These are phyloP conservation scores for Avena eriantha DNA, from an alignment of 176 grass and related monocot species.

Conservation along the genomic window DNA sequence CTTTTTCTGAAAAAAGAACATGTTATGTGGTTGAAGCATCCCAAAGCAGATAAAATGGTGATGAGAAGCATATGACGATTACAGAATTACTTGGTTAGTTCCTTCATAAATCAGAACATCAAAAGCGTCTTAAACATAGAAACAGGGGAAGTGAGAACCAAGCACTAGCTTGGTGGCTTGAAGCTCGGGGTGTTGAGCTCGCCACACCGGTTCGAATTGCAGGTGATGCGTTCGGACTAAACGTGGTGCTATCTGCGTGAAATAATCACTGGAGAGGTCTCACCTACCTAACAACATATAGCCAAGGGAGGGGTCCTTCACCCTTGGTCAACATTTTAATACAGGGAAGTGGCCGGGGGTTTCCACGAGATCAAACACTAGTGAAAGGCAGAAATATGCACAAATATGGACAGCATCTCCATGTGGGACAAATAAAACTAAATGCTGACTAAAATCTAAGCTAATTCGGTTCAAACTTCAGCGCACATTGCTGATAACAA, in stretches of 20 bases:
- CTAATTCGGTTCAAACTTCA: not conserved
- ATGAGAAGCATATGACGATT: slow-evolving; percentile 9
- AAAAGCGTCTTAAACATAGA: slow-evolving; percentile 24
- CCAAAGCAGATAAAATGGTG: slow-evolving; percentile 11
- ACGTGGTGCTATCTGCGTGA: too few relatives aligned
- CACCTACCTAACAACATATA: too few relatives aligned
- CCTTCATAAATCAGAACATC: slow-evolving; percentile 13
- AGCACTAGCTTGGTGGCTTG: too few relatives aligned
- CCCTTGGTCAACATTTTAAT: too few relatives aligned
- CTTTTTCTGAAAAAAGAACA: slow-evolving; percentile 21
- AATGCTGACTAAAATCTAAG: slow-evolving; percentile 25
- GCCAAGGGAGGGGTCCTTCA: too few relatives aligned
- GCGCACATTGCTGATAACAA: not conserved
- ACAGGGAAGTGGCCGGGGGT: not conserved
- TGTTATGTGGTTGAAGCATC: slow-evolving; percentile 8
- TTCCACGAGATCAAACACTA: slow-evolving; percentile 20
- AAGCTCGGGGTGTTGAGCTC: too few relatives aligned
- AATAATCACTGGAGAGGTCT: too few relatives aligned
- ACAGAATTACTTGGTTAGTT: not conserved
- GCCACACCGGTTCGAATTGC: too few relatives aligned
- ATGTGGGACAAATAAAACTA: not conserved
- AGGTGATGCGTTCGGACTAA: too few relatives aligned
- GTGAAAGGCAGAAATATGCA: slow-evolving; percentile 2
- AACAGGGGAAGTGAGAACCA: not conserved
- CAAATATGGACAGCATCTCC: slow-evolving; percentile 13